Evolutionary conservation across 2,329 filamentous ascomycete genomes (phyloP), one percentile per base, ranked within the genome.

Genomic region (Pyrenochaeta sp.): DNA sequence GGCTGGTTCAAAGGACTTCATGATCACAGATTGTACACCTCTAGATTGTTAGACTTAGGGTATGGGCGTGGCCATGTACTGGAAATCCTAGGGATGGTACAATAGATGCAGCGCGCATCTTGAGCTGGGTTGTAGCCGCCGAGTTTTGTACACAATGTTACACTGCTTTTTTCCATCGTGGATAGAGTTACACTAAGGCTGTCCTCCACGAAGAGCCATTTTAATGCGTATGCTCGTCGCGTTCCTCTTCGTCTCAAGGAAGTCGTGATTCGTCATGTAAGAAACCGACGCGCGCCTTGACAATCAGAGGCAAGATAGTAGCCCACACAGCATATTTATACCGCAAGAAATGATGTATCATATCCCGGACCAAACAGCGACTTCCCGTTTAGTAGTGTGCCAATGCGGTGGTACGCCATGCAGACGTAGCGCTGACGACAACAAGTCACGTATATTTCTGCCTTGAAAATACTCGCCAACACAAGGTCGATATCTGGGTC

Each of bases 371-470:
- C 36, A 24, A 19, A 9, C 40, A 22, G 53, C 50, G 51, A 12
- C 19, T 47, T 50, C 51, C 53, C 50, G 40, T 47, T 48, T 25
- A 43, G 39, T 43, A 22, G 25, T 56, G 32, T 54, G 49, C 50
- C 44, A 58, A 52, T 61, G 54, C 51, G 52, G 40, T 15, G 39
- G 36, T 37, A 40, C 32, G 43, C 43, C 43, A 52, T 51, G 54
- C 49, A 54, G 50, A 66, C 49, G 65, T 62, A 64, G 51, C 58
- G 60, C 66, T 68, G 66, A 65, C 64, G 64, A 66, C 58, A 57
- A 56, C 58, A 58, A 46, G 62, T 63, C 59, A 61, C 59, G 61
- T 55, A 56, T 43, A 56, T 64, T 53, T 59, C 61, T 71, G 67
- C 67, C 67, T 71, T 54, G 58, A 37, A 54, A 48, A 49, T 52